phyloP scores from a whole-genome alignment of 148 eudicot genomes.

The Heliosperma pusillum region DNA sequence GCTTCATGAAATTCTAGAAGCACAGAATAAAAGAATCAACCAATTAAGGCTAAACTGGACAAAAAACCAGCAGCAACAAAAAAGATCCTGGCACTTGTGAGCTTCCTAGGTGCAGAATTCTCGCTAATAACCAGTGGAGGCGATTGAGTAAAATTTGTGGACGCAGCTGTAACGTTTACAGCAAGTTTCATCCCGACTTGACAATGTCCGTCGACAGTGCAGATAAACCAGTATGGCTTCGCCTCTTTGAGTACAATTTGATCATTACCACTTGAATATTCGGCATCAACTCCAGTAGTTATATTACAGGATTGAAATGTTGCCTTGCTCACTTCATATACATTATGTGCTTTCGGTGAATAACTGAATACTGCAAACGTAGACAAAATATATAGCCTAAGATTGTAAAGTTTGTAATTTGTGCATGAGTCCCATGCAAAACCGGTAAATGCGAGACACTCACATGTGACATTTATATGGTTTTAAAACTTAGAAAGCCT shows the following conservation, averaged over 20 bases:
- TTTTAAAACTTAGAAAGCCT: too few species aligned
- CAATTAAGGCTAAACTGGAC: slow-evolving; percentile 11
- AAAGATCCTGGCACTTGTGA: slow-evolving; percentile 8
- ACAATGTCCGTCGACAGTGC: slow-evolving; percentile 39
- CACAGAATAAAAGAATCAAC: not conserved
- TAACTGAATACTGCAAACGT: slow-evolving; percentile 40
- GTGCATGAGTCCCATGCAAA: too few species aligned
- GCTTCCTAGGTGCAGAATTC: slow-evolving; percentile 4
- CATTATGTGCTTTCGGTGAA: slow-evolving; percentile 31
- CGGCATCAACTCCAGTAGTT: slow-evolving; percentile 38
- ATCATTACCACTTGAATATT: slow-evolving; percentile 40
- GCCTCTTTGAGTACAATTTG: slow-evolving; percentile 35
- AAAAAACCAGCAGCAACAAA: slow-evolving; percentile 13
- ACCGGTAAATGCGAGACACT: too few species aligned
- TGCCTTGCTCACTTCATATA: slow-evolving; percentile 37
- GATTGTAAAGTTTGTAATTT: not conserved
- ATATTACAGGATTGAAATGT: slow-evolving; percentile 36
- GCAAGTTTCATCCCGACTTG: slow-evolving; percentile 39
- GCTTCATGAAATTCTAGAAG: not conserved
- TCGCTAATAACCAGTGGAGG: not conserved
- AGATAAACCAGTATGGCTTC: slow-evolving; percentile 43
- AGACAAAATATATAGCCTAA: not conserved
- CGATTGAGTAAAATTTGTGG: not conserved
- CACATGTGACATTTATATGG: too few species aligned
- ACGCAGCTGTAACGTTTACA: slow-evolving; percentile 23